Evolutionary conservation across 2,329 filamentous ascomycete genomes (phyloP), one percentile per base, ranked within the genome.

Genomic region (Septoria petroselini): DNA sequence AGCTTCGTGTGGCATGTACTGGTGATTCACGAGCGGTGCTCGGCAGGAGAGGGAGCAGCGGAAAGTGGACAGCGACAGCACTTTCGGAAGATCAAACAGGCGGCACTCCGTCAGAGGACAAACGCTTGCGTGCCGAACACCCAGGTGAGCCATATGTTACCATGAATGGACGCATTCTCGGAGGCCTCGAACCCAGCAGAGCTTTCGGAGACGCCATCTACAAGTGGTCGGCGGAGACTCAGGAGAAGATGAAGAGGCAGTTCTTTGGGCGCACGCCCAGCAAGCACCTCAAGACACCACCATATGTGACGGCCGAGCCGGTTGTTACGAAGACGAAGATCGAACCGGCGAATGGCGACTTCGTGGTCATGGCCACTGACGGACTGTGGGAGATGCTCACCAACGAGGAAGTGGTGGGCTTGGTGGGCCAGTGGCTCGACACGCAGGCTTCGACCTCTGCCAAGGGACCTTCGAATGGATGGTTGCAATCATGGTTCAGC

Each of bases 301-400:
- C 93, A 0, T 98, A 98, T 64, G 93, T 98, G 33, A 98, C 93
- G 3, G 93, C 93, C 1, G 94, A 98, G 71, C 93, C 93, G 2
- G 79, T 97, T 17, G 82, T 98, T 45, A 97, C 91, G 0, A 95
- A 90, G 1, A 97, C 91, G 38, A 86, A 93, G 68, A 85, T 98
- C 44, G 79, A 91, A 61, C 93, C 93, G 1, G 82, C 88, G 46
- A 88, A 88, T 55, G 91, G 91, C 38, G 93, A 98, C 67, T 98
- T 98, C 63, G 77, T 98, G 9, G 91, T 98, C 54, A 84, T 98
- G 77, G 93, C 93, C 17, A 96, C 93, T 0, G 93, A 98, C 66
- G 93, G 93, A 3, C 78, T 98, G 1, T 98, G 93, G 93, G 93
- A 98, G 72, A 97, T 97, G 93, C 78, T 98, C 54, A 96, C 89